A percentile compares a stretch with the other conserved stretches of the same genome.
Evolutionary conservation across 2,329 filamentous ascomycete genomes (phyloP).

Genomic region (Arthrobotrys sphaeroides): DNA sequence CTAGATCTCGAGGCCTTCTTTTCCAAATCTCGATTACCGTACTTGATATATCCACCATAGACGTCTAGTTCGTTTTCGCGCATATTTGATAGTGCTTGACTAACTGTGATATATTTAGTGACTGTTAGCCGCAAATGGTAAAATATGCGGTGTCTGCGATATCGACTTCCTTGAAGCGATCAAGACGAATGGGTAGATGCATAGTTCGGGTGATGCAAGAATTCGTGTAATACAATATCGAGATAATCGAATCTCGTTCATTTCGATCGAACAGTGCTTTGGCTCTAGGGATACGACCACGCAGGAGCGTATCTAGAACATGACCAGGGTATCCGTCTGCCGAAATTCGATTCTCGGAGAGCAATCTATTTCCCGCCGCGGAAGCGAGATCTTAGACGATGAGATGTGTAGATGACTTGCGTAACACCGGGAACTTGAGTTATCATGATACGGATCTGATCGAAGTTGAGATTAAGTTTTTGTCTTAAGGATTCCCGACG

Average conservation of each 20-base stretch:
- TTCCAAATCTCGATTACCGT: too few relatives aligned
- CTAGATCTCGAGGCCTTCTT: too few relatives aligned
- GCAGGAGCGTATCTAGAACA: not conserved
- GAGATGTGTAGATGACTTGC: not conserved
- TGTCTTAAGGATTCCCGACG: too few relatives aligned
- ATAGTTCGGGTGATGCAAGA: conserved; percentile 4
- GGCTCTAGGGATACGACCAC: not conserved
- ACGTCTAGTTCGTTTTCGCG: not conserved
- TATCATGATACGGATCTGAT: not conserved
- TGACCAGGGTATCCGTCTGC: not conserved
- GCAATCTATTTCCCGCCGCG: not conserved
- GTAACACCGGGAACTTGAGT: not conserved
- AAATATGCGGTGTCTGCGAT: not conserved
- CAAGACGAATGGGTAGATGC: not conserved
- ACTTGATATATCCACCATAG: not conserved
- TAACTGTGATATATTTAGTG: too few relatives aligned
- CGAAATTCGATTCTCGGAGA: not conserved
- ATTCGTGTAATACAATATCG: not conserved
- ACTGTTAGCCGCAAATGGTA: not conserved
- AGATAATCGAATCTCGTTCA: not conserved
- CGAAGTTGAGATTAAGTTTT: conserved; percentile 9
- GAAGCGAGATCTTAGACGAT: not conserved
- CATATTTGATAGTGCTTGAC: too few relatives aligned
- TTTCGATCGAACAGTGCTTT: too few relatives aligned
- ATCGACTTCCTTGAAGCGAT: conserved; percentile 1